A percentile compares a stretch with the other conserved stretches of the same genome.
These are phyloP conservation scores for Cichorium intybus DNA, from an alignment of 140 eudicot genomes.

Conservation along the genomic window DNA sequence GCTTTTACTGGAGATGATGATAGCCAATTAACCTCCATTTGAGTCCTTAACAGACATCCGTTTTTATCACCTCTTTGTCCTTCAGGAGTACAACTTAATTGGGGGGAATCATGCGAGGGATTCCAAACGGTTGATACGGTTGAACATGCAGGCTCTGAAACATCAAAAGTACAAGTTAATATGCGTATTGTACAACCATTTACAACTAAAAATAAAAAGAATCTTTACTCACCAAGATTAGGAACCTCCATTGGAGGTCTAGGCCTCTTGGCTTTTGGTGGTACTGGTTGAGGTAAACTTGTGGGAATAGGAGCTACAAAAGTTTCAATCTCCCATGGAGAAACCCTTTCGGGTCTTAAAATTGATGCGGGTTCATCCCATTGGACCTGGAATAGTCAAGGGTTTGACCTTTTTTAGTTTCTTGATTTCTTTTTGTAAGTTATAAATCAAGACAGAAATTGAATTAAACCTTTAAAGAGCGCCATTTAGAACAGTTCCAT, in stretches of 20 bases:
- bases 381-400: slow-evolving; percentile 56
- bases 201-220: background rate
- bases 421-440: background rate
- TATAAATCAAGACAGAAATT: background rate
- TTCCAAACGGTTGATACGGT: slow-evolving; percentile 54
- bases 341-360: slow-evolving; percentile 85
- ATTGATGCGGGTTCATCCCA: slow-evolving; percentile 95
- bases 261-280: slow-evolving; percentile 55
- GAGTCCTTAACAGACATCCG: slow-evolving; percentile 23
- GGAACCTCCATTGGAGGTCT: slow-evolving; percentile 53
- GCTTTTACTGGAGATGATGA: slow-evolving; percentile 41
- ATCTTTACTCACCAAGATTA: slow-evolving; percentile 50
- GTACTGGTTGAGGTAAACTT: slow-evolving; percentile 40
- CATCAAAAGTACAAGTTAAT: slow-evolving; percentile 7
- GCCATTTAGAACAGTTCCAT: slow-evolving; percentile 81
- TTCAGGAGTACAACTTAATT: slow-evolving; percentile 41
- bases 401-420: background rate
- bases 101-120: slow-evolving; percentile 45
- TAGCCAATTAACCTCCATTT: slow-evolving; percentile 39
- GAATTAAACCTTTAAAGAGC: slow-evolving; percentile 67
- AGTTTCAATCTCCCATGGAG: slow-evolving; percentile 98
- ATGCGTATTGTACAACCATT: background rate
- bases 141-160: slow-evolving; percentile 53
- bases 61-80: slow-evolving; percentile 37
- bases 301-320: slow-evolving; percentile 67